A percentile compares a stretch with the other conserved stretches of the same genome.
These are phyloP conservation scores for Leccinum subtestaceum DNA, from an alignment of 768 basidiomycete species.

Conservation along the genomic window DNA sequence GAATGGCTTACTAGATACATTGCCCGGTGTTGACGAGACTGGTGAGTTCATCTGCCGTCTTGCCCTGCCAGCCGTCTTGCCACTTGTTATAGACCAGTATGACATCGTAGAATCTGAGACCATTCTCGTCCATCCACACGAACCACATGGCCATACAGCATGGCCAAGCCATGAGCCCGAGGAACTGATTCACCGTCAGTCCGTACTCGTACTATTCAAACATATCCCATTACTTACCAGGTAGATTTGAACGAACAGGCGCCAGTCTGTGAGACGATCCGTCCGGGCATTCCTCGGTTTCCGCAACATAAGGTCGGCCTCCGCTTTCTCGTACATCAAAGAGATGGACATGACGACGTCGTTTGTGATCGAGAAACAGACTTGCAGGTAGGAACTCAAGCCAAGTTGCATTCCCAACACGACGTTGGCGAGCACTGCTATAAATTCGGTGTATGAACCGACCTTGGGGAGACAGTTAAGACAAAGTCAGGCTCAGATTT, in stretches of 20 bases:
- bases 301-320: constrained; percentile 47
- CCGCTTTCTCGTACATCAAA: constrained; percentile 51
- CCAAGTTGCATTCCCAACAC: constrained; percentile 58
- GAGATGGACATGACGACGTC: constrained; percentile 52
- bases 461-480: constrained; percentile 27
- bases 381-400: constrained; percentile 53
- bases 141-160: constrained; percentile 44
- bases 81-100: constrained; percentile 43
- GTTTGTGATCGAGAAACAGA: constrained; percentile 53
- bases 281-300: constrained; percentile 49
- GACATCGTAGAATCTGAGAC: constrained; percentile 36
- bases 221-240: constrained; percentile 30
- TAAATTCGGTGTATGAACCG: constrained; percentile 59
- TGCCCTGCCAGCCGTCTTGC: constrained; percentile 35
- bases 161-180: constrained; percentile 46
- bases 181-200: constrained; percentile 32
- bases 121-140: constrained; percentile 38
- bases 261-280: constrained; percentile 50
- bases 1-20: constrained; percentile 40
- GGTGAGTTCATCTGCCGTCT: constrained; percentile 28
- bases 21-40: constrained; percentile 41
- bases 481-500: background rate
- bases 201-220: background rate
- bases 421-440: constrained; percentile 54
- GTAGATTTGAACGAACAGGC: constrained; percentile 48